phyloP scores from a whole-genome alignment of 345 rosid species.

The Luvunga scandens region DNA sequence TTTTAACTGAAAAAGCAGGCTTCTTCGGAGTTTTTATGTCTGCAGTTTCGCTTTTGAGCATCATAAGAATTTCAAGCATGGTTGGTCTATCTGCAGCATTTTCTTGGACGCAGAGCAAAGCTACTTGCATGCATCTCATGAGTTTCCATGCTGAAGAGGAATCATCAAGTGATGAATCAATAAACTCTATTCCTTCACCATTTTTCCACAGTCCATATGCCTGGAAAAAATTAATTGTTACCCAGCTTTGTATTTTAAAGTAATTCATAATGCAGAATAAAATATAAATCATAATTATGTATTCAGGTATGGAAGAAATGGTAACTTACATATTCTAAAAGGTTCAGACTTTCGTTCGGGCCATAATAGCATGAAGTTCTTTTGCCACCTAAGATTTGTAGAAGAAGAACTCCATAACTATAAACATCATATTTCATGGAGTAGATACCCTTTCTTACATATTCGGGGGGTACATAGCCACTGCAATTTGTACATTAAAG shows the following conservation, averaged over 20 bases:
- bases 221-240: background rate
- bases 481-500: background rate
- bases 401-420: no score
- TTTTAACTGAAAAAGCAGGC: conserved; percentile 8
- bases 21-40: background rate
- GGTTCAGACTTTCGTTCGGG: background rate
- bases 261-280: background rate
- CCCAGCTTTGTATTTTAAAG: background rate
- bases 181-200: conserved; percentile 11
- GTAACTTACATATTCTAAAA: background rate
- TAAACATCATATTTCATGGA: conserved; percentile 9
- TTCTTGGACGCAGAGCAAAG: conserved; percentile 11
- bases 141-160: conserved; percentile 13
- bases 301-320: background rate
- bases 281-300: no score
- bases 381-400: no score
- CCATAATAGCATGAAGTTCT: no score
- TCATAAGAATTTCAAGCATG: conserved; percentile 1
- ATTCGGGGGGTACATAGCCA: conserved; percentile 22
- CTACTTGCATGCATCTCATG: conserved; percentile 7
- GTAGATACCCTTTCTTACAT: conserved; percentile 12
- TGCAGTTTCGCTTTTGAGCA: background rate
- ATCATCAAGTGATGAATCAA: conserved; percentile 18
- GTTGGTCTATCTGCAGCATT: conserved; percentile 20
- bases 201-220: conserved; percentile 24